These are phyloP conservation scores for Bolboschoenus planiculmis DNA, from an alignment of 176 grass and related monocot species.

Conservation along the genomic window DNA sequence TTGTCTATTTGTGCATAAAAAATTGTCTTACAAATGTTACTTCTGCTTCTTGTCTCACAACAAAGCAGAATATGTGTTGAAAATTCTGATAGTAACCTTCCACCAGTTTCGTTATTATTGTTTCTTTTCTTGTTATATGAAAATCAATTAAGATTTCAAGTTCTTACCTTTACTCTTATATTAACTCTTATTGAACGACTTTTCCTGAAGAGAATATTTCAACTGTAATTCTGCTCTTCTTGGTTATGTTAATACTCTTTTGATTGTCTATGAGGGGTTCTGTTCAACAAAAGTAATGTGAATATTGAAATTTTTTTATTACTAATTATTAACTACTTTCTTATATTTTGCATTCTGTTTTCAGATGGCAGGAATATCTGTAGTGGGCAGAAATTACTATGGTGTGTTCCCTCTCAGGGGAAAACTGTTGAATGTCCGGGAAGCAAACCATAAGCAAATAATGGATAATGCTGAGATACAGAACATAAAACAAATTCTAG, in stretches of 20 bases:
- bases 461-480: slow-evolving; percentile 86
- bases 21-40: background rate
- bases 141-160: background rate
- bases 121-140: background rate
- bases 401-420: slow-evolving; percentile 93
- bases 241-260: background rate
- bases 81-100: background rate
- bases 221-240: background rate
- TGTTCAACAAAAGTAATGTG: background rate
- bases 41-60: background rate
- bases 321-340: background rate
- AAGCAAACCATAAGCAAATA: slow-evolving; percentile 78
- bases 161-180: background rate
- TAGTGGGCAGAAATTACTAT: slow-evolving; percentile 65
- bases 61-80: background rate
- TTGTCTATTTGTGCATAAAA: background rate
- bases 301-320: background rate
- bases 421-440: slow-evolving; percentile 80
- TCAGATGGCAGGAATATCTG: slow-evolving; percentile 75
- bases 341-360: background rate
- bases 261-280: background rate
- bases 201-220: background rate
- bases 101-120: background rate
- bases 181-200: background rate
- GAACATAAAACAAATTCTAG: slow-evolving; percentile 80